These are phyloP conservation scores for Fusarium agapanthi DNA, from an alignment of 2,329 filamentous ascomycete species.

Conservation along the genomic window DNA sequence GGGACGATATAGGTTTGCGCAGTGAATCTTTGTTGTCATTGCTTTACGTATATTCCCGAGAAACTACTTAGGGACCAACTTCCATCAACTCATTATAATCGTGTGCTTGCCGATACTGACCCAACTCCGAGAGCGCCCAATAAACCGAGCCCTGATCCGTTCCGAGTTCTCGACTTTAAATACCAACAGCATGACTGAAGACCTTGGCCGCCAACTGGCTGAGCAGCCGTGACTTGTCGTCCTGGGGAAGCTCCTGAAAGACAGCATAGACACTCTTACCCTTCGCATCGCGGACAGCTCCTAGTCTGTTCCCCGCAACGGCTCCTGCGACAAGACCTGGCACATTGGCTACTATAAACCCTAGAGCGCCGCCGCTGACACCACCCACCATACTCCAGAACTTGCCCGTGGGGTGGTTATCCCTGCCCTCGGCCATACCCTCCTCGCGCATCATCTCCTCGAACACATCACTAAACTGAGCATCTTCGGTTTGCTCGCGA, in stretches of 20 bases:
- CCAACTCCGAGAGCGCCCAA: constrained; percentile 29
- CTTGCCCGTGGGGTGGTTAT: constrained; percentile 68
- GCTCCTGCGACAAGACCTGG: constrained; percentile 89
- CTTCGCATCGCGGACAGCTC: constrained; percentile 85
- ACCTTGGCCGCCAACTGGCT: constrained; percentile 87
- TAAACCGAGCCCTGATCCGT: not conserved
- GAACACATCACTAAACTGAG: constrained; percentile 89
- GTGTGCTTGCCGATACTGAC: not conserved
- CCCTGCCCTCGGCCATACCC: constrained; percentile 77
- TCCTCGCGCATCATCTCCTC: constrained; percentile 91
- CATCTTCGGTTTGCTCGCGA: constrained; percentile 68
- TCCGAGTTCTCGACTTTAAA: constrained; percentile 43
- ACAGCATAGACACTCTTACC: constrained; percentile 96
- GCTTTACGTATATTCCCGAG: not conserved
- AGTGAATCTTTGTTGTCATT: not conserved
- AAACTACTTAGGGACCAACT: constrained; percentile 4
- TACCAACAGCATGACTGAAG: constrained; percentile 79
- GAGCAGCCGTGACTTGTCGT: constrained; percentile 81
- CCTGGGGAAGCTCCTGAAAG: constrained; percentile 85
- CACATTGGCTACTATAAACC: constrained; percentile 94
- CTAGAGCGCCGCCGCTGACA: constrained; percentile 85
- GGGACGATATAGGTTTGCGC: not conserved
- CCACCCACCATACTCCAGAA: constrained; percentile 92
- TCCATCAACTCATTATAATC: not conserved
- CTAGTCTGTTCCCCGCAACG: constrained; percentile 91